These are phyloP conservation scores for Leccinum sublutescens DNA, from an alignment of 768 basidiomycete genomes.

Conservation along the genomic window DNA sequence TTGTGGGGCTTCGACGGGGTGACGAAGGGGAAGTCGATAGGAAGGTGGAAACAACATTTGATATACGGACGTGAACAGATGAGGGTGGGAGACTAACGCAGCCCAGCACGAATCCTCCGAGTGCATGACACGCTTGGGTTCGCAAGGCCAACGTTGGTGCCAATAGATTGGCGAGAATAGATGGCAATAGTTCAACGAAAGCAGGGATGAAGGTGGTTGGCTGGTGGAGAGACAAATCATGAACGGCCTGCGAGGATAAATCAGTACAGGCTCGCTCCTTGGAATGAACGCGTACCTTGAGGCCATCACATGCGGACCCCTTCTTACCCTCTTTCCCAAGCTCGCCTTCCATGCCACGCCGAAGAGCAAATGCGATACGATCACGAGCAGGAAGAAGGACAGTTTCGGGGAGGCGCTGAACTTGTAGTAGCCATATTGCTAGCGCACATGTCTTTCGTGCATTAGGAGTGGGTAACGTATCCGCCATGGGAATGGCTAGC, in stretches of 20 bases:
- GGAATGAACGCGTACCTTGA: conserved; percentile 52
- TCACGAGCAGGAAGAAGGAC: conserved; percentile 62
- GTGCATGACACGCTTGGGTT: conserved; percentile 70
- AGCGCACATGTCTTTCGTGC: conserved; percentile 83
- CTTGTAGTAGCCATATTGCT: conserved; percentile 71
- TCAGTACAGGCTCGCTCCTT: conserved; percentile 10
- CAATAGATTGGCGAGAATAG: conserved; percentile 60
- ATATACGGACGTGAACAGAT: conserved; percentile 50
- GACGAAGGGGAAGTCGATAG: conserved; percentile 43
- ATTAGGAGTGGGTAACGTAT: conserved; percentile 73
- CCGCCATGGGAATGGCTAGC: conserved; percentile 69
- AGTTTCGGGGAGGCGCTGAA: conserved; percentile 61
- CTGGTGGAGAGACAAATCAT: conserved; percentile 62
- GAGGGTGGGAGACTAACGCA: conserved; percentile 48
- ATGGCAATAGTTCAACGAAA: conserved; percentile 58
- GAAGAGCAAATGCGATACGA: conserved; percentile 67
- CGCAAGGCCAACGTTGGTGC: conserved; percentile 65
- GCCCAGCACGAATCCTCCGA: conserved; percentile 65
- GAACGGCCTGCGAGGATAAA: conserved; percentile 56
- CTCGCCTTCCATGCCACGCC: conserved; percentile 78
- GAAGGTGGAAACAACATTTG: conserved; percentile 46
- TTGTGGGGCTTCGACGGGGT: conserved; percentile 37
- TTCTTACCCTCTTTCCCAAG: conserved; percentile 90
- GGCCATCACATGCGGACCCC: conserved; percentile 73
- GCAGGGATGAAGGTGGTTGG: conserved; percentile 68